phyloP scores from a whole-genome alignment of 495 filamentous ascomycete genomes.

The Neurospora sp. region DNA sequence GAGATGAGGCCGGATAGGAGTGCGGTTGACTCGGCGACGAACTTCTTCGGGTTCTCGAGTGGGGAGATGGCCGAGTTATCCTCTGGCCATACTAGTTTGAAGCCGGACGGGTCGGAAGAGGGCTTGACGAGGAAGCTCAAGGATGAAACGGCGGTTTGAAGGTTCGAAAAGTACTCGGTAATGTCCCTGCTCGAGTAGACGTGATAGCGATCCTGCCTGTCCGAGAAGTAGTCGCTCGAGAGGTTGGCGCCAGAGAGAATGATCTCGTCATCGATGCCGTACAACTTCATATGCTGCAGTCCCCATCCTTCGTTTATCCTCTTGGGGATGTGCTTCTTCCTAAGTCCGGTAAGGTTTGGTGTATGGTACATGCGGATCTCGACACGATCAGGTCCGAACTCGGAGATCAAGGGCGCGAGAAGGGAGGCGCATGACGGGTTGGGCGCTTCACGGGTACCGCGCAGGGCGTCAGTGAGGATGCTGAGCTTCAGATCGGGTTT shows the following conservation, averaged over 20 bases:
- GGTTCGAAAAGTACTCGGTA: slow-evolving; percentile 67
- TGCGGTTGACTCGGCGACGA: slow-evolving; percentile 55
- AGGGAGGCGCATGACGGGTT: slow-evolving; percentile 84
- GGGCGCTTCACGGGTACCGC: slow-evolving; percentile 86
- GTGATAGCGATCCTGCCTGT: slow-evolving; percentile 91
- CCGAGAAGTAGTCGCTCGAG: slow-evolving; percentile 91
- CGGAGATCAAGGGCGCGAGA: slow-evolving; percentile 64
- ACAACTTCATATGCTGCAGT: slow-evolving; percentile 98
- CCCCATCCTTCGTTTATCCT: slow-evolving; percentile 98
- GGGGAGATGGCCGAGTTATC: slow-evolving; percentile 65
- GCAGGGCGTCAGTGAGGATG: slow-evolving; percentile 84
- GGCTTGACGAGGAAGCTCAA: slow-evolving; percentile 75
- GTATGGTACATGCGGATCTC: slow-evolving; percentile 97
- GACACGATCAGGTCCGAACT: slow-evolving; percentile 79
- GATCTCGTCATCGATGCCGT: slow-evolving; percentile 91
- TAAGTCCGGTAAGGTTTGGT: slow-evolving; percentile 80
- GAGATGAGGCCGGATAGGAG: slow-evolving; percentile 55
- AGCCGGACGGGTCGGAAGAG: slow-evolving; percentile 47
- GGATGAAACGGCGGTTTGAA: slow-evolving; percentile 67
- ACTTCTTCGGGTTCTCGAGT: slow-evolving; percentile 54
- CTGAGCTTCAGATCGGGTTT: slow-evolving; percentile 76
- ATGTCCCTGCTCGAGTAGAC: slow-evolving; percentile 70
- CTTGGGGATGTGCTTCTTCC: slow-evolving; percentile 73
- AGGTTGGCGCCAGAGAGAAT: slow-evolving; percentile 94
- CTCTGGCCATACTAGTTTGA: slow-evolving; percentile 67